A percentile compares a stretch with the other conserved stretches of the same genome.
Evolutionary conservation across 1,284 basidiomycete species (phyloP).

Genomic region (Coriolopsis trogii): DNA sequence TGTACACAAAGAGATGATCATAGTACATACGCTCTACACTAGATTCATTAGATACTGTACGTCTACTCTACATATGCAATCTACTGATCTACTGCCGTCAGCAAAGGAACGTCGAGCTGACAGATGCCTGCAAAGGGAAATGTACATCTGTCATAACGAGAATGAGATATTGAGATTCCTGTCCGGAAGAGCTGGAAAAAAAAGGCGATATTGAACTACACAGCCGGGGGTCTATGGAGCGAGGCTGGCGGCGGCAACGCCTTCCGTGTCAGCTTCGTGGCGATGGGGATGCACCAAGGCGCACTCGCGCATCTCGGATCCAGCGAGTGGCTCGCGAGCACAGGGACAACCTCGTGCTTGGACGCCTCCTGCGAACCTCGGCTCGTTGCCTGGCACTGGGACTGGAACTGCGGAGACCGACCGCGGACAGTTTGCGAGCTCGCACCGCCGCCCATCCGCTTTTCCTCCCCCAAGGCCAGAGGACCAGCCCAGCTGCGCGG

Average conservation of each 20-base stretch:
- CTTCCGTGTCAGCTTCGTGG: conserved; percentile 9
- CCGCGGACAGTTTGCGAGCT: too few species aligned
- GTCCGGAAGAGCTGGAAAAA: too few species aligned
- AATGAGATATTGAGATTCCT: too few species aligned
- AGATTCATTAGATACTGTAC: conserved; percentile 17
- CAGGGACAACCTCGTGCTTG: background rate
- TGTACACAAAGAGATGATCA: background rate
- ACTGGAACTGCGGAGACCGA: background rate
- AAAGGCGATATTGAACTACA: too few species aligned
- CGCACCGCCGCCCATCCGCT: too few species aligned
- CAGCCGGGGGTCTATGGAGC: background rate
- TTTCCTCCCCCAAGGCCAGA: too few species aligned
- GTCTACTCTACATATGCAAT: conserved; percentile 16
- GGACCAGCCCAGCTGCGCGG: background rate
- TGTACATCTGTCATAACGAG: background rate
- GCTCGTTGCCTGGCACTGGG: too few species aligned
- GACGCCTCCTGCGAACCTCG: background rate
- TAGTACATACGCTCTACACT: conserved; percentile 3
- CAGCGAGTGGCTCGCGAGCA: conserved; percentile 21
- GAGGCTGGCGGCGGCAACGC: background rate
- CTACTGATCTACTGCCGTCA: background rate
- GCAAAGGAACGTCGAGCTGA: background rate
- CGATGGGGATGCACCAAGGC: conserved; percentile 18
- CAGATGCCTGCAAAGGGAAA: background rate
- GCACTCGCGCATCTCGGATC: conserved; percentile 17